These are phyloP conservation scores for Xylaria sp. DNA, from an alignment of 2,329 filamentous ascomycete species.

Conservation along the genomic window DNA sequence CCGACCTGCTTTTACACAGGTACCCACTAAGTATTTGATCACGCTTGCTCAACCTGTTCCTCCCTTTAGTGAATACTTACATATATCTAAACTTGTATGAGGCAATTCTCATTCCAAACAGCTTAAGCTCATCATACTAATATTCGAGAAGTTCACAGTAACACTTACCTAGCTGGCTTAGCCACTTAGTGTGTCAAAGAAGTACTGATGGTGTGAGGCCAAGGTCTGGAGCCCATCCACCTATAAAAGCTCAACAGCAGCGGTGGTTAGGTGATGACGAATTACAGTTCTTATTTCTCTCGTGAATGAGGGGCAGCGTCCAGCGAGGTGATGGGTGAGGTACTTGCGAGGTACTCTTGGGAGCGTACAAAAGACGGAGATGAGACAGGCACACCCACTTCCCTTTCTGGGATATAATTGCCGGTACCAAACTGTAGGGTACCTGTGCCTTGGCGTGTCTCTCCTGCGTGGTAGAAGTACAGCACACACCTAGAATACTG, in stretches of 20 bases:
- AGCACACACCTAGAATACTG: conserved; percentile 3
- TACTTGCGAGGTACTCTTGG: conserved; percentile 1
- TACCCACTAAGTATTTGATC: background rate
- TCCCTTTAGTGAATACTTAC: too few relatives aligned
- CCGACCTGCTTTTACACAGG: background rate
- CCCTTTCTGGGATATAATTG: conserved; percentile 15
- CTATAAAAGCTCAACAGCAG: background rate
- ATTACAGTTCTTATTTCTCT: conserved; percentile 14
- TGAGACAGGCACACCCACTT: conserved; percentile 2
- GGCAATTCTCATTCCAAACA: background rate
- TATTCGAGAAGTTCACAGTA: background rate
- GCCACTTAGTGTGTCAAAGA: background rate
- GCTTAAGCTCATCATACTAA: background rate
- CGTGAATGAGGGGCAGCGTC: conserved; percentile 27
- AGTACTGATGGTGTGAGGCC: conserved; percentile 2
- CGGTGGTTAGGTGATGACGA: conserved; percentile 9
- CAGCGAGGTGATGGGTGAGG: conserved; percentile 18
- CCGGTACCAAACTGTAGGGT: conserved; percentile 25
- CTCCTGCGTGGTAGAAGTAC: background rate
- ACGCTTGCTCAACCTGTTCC: background rate
- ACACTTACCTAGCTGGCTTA: background rate
- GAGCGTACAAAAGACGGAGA: conserved; percentile 20
- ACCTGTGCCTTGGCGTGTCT: background rate
- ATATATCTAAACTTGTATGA: background rate
- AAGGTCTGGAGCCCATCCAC: background rate